Evolutionary conservation across 2,329 filamentous ascomycete species (phyloP).

Genomic region (Akanthomyces muscarius): DNA sequence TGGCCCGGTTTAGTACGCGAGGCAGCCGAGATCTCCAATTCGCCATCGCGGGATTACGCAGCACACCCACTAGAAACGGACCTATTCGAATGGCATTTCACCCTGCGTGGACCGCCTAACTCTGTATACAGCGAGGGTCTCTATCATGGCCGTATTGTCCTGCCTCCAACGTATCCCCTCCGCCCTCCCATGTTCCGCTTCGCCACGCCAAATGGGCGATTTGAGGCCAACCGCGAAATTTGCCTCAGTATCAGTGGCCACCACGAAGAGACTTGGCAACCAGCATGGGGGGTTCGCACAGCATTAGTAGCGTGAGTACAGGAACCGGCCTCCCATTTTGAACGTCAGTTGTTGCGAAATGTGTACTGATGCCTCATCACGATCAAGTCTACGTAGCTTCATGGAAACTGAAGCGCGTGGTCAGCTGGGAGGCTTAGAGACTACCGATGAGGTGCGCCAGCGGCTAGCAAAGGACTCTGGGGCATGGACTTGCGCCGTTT

Average conservation of each 20-base stretch:
- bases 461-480: constrained; percentile 65
- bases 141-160: constrained; percentile 92
- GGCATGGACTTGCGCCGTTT: constrained; percentile 65
- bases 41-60: constrained; percentile 80
- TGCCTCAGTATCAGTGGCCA: constrained; percentile 91
- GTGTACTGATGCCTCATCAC: not conserved
- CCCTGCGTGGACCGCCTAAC: constrained; percentile 79
- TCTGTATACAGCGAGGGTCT: constrained; percentile 77
- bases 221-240: constrained; percentile 95
- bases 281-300: constrained; percentile 92
- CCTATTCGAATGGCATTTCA: constrained; percentile 99
- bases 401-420: constrained; percentile 89
- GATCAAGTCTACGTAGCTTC: constrained; percentile 65
- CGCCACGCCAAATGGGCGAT: constrained; percentile 83
- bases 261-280: constrained; percentile 98
- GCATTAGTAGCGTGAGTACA: constrained; percentile 61
- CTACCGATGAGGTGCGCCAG: constrained; percentile 61
- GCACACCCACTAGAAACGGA: constrained; percentile 82
- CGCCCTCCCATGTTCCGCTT: constrained; percentile 96
- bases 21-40: constrained; percentile 76
- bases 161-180: constrained; percentile 85
- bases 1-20: constrained; percentile 65
- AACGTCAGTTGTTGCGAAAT: not conserved
- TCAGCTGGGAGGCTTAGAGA: constrained; percentile 86
- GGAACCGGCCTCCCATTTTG: not conserved